Evolutionary conservation across 1,139 yeast species (phyloP).

Genomic region (Magnusiomyces fungicola): DNA sequence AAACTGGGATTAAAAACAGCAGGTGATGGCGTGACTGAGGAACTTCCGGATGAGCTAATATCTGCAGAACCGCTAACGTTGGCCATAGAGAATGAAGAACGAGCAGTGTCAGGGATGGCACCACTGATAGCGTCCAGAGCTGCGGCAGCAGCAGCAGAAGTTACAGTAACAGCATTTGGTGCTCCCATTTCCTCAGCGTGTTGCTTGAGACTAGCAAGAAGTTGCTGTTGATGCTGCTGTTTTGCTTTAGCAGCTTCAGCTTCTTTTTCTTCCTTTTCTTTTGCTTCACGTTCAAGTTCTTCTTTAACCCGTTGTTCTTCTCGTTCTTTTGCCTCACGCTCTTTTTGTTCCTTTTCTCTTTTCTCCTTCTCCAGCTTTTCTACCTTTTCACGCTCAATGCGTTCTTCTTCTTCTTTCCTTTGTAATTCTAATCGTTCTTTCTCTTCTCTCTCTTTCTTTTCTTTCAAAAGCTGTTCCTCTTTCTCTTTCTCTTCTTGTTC

Average conservation of each 20-base stretch:
- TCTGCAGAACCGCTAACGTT: conserved; percentile 2
- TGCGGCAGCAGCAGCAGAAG: conserved; percentile 7
- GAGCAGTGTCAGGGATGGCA: conserved; percentile 12
- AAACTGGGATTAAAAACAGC: neutral
- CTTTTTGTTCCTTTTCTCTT: conserved; percentile 16
- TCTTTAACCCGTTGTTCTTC: conserved; percentile 14
- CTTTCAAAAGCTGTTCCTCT: conserved; percentile 32
- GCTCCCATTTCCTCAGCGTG: conserved; percentile 16
- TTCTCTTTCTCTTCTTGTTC: conserved; percentile 37
- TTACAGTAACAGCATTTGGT: conserved; percentile 7
- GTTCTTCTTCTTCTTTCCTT: conserved; percentile 15
- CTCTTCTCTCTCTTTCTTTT: conserved; percentile 32
- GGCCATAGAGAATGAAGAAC: conserved; percentile 11
- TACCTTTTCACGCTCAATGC: conserved; percentile 7
- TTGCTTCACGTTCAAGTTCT: conserved; percentile 11
- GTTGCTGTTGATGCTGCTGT: conserved; percentile 20
- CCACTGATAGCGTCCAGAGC: conserved; percentile 10
- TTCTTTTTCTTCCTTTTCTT: conserved; percentile 9
- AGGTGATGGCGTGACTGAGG: conserved; percentile 3
- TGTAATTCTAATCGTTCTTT: conserved; percentile 17
- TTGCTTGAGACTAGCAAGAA: conserved; percentile 17
- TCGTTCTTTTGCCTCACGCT: conserved; percentile 11
- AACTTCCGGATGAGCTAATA: conserved; percentile 6
- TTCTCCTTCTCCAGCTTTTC: conserved; percentile 18
- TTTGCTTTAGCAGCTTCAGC: conserved; percentile 9